Percentiles rank a stretch among this genome's conserved stretches.
phyloP scores from a whole-genome alignment of 495 filamentous ascomycete genomes.

The Aspergillus cristatus region DNA sequence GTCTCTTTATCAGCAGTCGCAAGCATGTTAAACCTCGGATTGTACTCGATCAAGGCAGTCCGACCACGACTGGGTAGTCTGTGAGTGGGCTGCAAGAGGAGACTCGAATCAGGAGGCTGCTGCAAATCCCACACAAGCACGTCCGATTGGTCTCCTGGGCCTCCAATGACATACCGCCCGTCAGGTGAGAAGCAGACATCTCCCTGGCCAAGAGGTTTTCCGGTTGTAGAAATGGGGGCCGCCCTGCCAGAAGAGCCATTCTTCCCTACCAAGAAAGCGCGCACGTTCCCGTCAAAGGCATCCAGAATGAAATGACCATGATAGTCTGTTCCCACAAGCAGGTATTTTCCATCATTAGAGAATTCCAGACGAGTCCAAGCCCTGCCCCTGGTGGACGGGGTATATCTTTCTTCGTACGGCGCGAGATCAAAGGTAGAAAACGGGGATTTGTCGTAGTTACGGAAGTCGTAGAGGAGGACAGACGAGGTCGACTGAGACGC shows the following conservation, averaged over 20 bases:
- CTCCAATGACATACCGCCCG: slow-evolving; percentile 76
- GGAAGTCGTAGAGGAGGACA: slow-evolving; percentile 83
- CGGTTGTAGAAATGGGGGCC: slow-evolving; percentile 35
- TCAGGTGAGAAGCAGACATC: slow-evolving; percentile 86
- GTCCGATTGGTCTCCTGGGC: slow-evolving; percentile 56
- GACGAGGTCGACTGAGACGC: slow-evolving; percentile 67
- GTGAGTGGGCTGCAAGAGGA: slow-evolving; percentile 53
- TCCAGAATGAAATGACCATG: slow-evolving; percentile 82
- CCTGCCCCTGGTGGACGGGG: slow-evolving; percentile 36
- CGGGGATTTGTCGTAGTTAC: slow-evolving; percentile 84
- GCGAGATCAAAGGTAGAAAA: slow-evolving; percentile 78
- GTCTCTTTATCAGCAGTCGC: slow-evolving; percentile 81
- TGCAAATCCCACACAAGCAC: slow-evolving; percentile 78
- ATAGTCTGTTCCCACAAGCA: slow-evolving; percentile 73
- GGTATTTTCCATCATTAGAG: slow-evolving; percentile 82
- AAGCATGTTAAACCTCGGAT: slow-evolving; percentile 82
- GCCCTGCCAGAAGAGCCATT: slow-evolving; percentile 36
- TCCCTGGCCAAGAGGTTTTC: slow-evolving; percentile 53
- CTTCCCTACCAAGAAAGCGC: slow-evolving; percentile 49
- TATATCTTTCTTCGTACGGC: slow-evolving; percentile 47
- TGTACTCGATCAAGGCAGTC: slow-evolving; percentile 72
- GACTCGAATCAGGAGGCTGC: slow-evolving; percentile 36
- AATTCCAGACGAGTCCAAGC: slow-evolving; percentile 86
- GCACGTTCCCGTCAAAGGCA: slow-evolving; percentile 71
- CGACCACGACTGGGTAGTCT: slow-evolving; percentile 57